Base-by-base conservation (phyloP, 208 protist species). In the Acanthamoeba healyi region DNA sequence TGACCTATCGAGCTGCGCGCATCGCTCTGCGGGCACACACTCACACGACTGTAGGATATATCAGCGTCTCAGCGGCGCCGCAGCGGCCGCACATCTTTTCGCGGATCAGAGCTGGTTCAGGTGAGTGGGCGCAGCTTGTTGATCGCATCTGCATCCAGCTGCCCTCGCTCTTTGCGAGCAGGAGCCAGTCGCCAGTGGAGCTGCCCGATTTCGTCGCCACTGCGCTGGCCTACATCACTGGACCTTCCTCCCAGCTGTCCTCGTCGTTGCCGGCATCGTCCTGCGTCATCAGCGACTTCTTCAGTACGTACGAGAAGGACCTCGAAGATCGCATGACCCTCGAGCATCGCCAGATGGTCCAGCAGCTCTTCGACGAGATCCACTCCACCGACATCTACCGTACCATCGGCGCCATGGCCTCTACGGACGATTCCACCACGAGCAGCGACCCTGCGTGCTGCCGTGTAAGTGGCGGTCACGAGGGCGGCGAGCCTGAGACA, bases 41-140 rank as follows among this genome's bases (percentile, higher is more conserved):
- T 34, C 14, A 67, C 58, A 26, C 58, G n/a, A 34, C n/a, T 67
- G n/a, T 67, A 79, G 70, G 70, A 5, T 79, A 79, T 42, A 79
- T 79, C 29, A 38, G 34, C 70, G 34, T 79, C 12, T 42, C 10
- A 24, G 70, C 70, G 36, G 70, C 36, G 29, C 32, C 70, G 10
- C 58, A 79, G 70, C 70, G 34, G 14, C 70, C n/a, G 29, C 70
- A 79, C 24, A 79, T 79, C 5, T 79, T 79, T 24, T 79, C 70
- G 15, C 70, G 70, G 12, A 46, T 79, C 12, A 38, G 26, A 32
- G 70, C 70, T 5, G 70, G 70, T 9, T 79, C 70, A 44, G 70
- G 38, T 32, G 38, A 79, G 14, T 79, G 70, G 70, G 70, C 38
- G 36, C 10, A 38, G 6, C 70, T 79, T 24, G 70, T 79, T 5